Evolutionary conservation across 202 grass and related monocot genomes (phyloP), one percentile per base, ranked within the genome.

Genomic region (Bolboschoenoplectus hybrid): DNA sequence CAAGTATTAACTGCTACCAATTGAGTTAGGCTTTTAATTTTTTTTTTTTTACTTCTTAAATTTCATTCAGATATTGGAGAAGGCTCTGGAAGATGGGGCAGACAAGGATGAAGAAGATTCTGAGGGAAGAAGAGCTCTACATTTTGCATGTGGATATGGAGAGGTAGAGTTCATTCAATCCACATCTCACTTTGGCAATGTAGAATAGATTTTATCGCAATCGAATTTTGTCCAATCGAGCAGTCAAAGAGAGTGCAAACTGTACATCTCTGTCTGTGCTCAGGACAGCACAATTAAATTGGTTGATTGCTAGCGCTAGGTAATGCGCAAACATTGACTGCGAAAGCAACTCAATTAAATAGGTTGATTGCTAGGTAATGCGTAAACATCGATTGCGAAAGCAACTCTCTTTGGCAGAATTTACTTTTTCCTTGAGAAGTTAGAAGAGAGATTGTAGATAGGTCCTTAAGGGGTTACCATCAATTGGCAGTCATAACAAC

Each of bases 141-240:
- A 99, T 86, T 99, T 99, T 86, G 92, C 93, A 0, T 99, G 97
- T 90, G 97, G 97, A 3, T 98, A 98, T 63, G 93, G 93, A 78
- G 93, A 98, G 91, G 91, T 93, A 87, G 68, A 85, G 14, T 72
- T 52, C 35, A 43, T 79, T 51, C 46, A 5, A 12, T 46, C 82
- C 1, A 39, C 1, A 39, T 71, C 56, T 81, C 36, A 62, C 40
- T 51, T 12, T 56, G 40, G 61, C 7, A 67, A 71, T 64, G 6
- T 49, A 47, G 17, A 49, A 46, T 41, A 20, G 17, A 73, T 45
- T 63, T 63, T 45, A 73, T 73, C 16, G 7, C n/a, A 20, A 73
- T 20, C 41, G 49, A 11, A 3, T 19, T 45, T 53, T 35, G 19
- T 53, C 20, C 20, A 36, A 13, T 7, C 11, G 3, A 76, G 20